Conservation (phyloP, 164 flowering plant genomes). For the Dillenia turbinata region DNA sequence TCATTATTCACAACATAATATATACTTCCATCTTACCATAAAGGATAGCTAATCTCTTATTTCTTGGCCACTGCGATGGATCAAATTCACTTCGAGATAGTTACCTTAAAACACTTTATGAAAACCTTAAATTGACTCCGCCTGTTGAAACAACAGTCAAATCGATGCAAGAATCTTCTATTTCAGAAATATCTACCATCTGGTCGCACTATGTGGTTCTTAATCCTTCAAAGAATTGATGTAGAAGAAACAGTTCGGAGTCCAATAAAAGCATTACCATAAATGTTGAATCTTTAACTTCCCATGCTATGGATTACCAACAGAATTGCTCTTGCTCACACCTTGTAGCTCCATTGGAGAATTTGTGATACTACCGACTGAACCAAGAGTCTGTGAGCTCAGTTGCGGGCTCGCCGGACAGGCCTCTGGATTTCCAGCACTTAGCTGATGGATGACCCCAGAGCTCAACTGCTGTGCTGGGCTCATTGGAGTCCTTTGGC, state of each 20-base stretch:
- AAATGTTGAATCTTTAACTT: not conserved
- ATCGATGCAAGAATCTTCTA: too few relatives aligned
- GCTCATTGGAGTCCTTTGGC: constrained; percentile 65
- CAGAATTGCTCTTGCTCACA: constrained; percentile 64
- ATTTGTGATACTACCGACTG: constrained; percentile 82
- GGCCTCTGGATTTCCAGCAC: constrained; percentile 57
- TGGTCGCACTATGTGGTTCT: too few relatives aligned
- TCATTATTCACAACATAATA: too few relatives aligned
- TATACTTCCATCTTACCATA: too few relatives aligned
- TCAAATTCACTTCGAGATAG: too few relatives aligned
- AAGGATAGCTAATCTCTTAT: too few relatives aligned
- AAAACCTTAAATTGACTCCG: too few relatives aligned
- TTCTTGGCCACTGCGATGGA: too few relatives aligned
- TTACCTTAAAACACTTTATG: too few relatives aligned
- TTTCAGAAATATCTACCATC: too few relatives aligned
- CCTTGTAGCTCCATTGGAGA: constrained; percentile 86
- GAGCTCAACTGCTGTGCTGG: constrained; percentile 63
- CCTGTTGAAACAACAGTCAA: too few relatives aligned
- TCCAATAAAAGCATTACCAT: not conserved
- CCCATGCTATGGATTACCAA: constrained; percentile 27
- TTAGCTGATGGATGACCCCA: constrained; percentile 60
- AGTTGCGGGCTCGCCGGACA: constrained; percentile 90
- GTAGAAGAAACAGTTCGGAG: not conserved
- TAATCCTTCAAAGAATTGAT: not conserved
- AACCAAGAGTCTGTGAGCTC: constrained; percentile 92